phyloP scores from a whole-genome alignment of 768 basidiomycete species.

The Lenzites betulinus region DNA sequence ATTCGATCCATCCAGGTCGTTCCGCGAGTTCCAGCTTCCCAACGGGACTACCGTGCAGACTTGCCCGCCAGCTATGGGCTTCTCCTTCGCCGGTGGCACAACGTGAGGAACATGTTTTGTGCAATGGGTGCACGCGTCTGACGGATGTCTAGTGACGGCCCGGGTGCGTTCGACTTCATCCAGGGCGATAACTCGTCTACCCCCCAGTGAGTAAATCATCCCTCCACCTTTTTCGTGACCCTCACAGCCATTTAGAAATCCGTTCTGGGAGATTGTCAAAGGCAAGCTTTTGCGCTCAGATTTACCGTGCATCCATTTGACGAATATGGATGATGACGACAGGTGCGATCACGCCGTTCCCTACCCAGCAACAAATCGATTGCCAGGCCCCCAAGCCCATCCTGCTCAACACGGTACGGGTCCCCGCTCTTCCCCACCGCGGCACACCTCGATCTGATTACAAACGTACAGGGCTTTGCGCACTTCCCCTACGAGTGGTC shows the following conservation, averaged over 20 bases:
- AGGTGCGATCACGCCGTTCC: constrained; percentile 67
- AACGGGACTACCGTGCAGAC: constrained; percentile 71
- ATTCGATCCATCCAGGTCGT: constrained; percentile 62
- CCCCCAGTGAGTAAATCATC: constrained; percentile 47
- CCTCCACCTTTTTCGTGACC: neutral
- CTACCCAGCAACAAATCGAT: constrained; percentile 58
- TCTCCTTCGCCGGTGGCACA: constrained; percentile 77
- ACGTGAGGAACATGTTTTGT: constrained; percentile 48
- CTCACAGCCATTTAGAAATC: constrained; percentile 50
- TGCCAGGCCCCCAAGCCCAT: constrained; percentile 83
- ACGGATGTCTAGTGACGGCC: constrained; percentile 59
- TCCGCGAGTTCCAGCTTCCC: constrained; percentile 60
- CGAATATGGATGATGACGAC: neutral
- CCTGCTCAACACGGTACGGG: constrained; percentile 66
- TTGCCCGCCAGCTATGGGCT: constrained; percentile 80
- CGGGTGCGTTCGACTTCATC: constrained; percentile 76
- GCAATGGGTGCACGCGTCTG: neutral
- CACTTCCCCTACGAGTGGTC: constrained; percentile 74
- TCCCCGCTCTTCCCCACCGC: neutral
- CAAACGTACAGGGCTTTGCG: constrained; percentile 56
- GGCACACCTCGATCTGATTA: constrained; percentile 8
- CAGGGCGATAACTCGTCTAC: constrained; percentile 69
- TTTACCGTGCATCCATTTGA: neutral
- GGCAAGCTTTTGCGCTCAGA: constrained; percentile 30
- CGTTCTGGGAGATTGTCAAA: constrained; percentile 82